Conservation (phyloP, 805 yeast genomes). For the Lipomyces yamanashiensis region DNA sequence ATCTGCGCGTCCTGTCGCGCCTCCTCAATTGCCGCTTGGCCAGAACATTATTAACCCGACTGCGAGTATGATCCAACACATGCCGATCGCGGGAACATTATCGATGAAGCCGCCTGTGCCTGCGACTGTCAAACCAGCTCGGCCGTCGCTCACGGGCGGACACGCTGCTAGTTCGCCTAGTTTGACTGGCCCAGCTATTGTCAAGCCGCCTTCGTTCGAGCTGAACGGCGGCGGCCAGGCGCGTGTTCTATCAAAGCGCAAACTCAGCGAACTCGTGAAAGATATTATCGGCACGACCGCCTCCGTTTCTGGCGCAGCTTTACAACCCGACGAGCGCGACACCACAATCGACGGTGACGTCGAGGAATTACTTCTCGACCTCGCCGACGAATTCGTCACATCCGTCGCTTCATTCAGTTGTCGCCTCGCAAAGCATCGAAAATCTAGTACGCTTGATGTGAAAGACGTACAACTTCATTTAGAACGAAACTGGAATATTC, state of each 20-base stretch:
- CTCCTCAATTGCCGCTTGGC: slow-evolving; percentile 45
- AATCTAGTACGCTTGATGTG: slow-evolving; percentile 82
- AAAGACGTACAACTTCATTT: slow-evolving; percentile 89
- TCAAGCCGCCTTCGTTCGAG: slow-evolving; percentile 81
- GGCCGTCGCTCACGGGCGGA: slow-evolving; percentile 88
- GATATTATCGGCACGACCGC: slow-evolving; percentile 60
- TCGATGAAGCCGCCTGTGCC: slow-evolving; percentile 70
- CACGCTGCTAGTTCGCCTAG: slow-evolving; percentile 72
- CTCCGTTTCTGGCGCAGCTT: slow-evolving; percentile 40
- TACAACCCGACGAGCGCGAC: slow-evolving; percentile 77
- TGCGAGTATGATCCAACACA: slow-evolving; percentile 38
- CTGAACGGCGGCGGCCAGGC: slow-evolving; percentile 51
- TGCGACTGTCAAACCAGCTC: slow-evolving; percentile 63
- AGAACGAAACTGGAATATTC: slow-evolving; percentile 91
- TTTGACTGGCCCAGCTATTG: slow-evolving; percentile 73
- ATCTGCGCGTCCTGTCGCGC: slow-evolving; percentile 42
- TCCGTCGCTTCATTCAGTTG: slow-evolving; percentile 94
- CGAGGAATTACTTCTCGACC: slow-evolving; percentile 84
- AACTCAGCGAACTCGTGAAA: slow-evolving; percentile 83
- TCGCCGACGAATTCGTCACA: slow-evolving; percentile 94
- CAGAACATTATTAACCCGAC: slow-evolving; percentile 48
- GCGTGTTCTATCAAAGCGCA: slow-evolving; percentile 85
- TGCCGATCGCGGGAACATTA: slow-evolving; percentile 66
- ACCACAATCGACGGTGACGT: slow-evolving; percentile 93
- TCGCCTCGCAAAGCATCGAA: slow-evolving; percentile 91